Percentiles rank a stretch among this genome's conserved stretches.
Conservation (phyloP, 2,329 filamentous ascomycete genomes). For the Apiospora arundinis region DNA sequence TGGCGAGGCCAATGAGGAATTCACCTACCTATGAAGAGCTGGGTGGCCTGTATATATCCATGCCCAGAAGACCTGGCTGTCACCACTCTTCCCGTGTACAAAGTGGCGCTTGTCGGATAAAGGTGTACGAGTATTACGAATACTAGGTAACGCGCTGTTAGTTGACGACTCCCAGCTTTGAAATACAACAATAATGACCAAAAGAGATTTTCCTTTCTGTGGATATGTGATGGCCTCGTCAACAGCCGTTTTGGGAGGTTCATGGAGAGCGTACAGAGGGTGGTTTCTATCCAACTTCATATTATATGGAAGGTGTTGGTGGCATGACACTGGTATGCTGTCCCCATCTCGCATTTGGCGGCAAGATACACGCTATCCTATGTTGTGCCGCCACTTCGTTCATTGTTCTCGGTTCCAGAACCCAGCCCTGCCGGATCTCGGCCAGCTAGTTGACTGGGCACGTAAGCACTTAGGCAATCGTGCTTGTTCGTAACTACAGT, state of each 20-base stretch:
- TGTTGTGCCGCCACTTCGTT: too few species aligned
- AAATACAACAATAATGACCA: not conserved
- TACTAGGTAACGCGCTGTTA: not conserved
- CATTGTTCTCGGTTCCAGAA: not conserved
- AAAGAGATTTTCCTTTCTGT: not conserved
- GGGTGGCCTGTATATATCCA: not conserved
- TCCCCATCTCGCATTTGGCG: too few species aligned
- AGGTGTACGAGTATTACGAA: slow-evolving; percentile 11
- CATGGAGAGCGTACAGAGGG: too few species aligned
- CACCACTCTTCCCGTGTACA: not conserved
- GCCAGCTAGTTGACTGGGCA: not conserved
- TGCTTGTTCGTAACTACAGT: not conserved
- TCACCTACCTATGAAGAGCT: not conserved
- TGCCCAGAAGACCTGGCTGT: not conserved
- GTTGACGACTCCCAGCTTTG: not conserved
- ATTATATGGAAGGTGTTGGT: too few species aligned
- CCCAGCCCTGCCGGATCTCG: not conserved
- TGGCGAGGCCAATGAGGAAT: not conserved
- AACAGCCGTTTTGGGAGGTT: not conserved
- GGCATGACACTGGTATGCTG: too few species aligned
- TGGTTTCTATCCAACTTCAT: too few species aligned
- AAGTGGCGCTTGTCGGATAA: not conserved
- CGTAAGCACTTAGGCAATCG: not conserved
- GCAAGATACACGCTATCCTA: too few species aligned
- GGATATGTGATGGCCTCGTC: not conserved